phyloP scores from a whole-genome alignment of 192 early-diverging fungal genomes.

The Entomortierella parvispora region DNA sequence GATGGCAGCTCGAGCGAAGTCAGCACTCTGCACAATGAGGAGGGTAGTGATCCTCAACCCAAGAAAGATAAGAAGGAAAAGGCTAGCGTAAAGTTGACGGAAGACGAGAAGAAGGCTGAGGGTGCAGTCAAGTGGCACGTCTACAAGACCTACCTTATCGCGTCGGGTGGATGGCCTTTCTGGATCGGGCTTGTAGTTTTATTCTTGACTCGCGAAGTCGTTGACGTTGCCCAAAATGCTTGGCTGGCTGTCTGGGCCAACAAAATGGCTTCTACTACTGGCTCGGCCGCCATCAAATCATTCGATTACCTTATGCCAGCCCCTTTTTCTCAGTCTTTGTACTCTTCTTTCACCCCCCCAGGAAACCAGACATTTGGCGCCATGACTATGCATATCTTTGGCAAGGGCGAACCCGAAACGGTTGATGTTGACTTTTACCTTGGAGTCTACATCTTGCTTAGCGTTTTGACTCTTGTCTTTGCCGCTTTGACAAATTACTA shows the following conservation, averaged over 20 bases:
- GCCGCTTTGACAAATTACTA: conserved; percentile 54
- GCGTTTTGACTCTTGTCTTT: conserved; percentile 55
- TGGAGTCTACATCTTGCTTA: conserved; percentile 67
- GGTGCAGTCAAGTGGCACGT: conserved; percentile 82
- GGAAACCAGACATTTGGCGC: conserved; percentile 7
- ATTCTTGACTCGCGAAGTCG: conserved; percentile 55
- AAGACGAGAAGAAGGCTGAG: conserved; percentile 84
- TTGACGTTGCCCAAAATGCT: conserved; percentile 69
- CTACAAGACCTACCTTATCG: conserved; percentile 80
- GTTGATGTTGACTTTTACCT: conserved; percentile 72
- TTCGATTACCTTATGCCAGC: conserved; percentile 30
- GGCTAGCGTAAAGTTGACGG: conserved; percentile 68
- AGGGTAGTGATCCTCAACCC: conserved; percentile 49
- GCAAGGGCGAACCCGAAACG: conserved; percentile 17
- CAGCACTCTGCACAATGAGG: conserved; percentile 47
- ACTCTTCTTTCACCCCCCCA: conserved; percentile 12
- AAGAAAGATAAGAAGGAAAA: conserved; percentile 50
- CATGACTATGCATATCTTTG: conserved; percentile 17
- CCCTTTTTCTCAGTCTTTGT: conserved; percentile 25
- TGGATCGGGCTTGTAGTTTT: conserved; percentile 67
- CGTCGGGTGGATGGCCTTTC: conserved; percentile 69
- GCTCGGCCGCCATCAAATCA: conserved; percentile 35
- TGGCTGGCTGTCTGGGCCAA: conserved; percentile 53
- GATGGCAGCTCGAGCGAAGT: conserved; percentile 38
- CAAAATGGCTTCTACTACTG: conserved; percentile 31